Percentiles rank a stretch among this genome's conserved stretches.
Evolutionary conservation across 768 basidiomycete genomes (phyloP).

Genomic region (Trametes elegans): DNA sequence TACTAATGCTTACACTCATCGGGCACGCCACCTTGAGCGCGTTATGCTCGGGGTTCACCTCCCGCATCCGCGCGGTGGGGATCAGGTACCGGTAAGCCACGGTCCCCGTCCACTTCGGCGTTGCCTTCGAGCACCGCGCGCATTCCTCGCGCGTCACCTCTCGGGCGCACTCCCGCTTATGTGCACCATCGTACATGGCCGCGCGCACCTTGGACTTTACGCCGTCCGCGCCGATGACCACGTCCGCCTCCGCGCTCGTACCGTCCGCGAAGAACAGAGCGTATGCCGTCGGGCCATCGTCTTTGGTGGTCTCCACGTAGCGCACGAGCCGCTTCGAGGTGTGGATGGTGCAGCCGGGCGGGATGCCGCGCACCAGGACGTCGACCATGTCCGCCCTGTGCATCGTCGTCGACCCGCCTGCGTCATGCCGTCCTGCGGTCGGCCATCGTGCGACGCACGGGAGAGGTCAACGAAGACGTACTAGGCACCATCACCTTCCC

Average conservation of each 20-base stretch:
- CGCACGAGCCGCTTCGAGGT: slow-evolving; percentile 23
- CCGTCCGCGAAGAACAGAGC: slow-evolving; percentile 25
- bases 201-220: slow-evolving; percentile 27
- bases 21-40: slow-evolving; percentile 11
- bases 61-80: slow-evolving; percentile 21
- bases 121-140: slow-evolving; percentile 11
- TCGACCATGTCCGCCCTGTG: slow-evolving; percentile 29
- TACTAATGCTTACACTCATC: slow-evolving; percentile 4
- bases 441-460: not conserved
- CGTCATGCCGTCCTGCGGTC: too few species aligned
- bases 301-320: slow-evolving; percentile 14
- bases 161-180: slow-evolving; percentile 9
- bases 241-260: slow-evolving; percentile 22
- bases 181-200: slow-evolving; percentile 21
- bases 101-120: slow-evolving; percentile 29
- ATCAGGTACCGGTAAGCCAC: slow-evolving; percentile 28
- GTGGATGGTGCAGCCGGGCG: slow-evolving; percentile 19
- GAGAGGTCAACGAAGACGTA: slow-evolving; percentile 7
- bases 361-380: slow-evolving; percentile 22
- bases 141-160: slow-evolving; percentile 3
- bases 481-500: slow-evolving; percentile 24
- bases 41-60: slow-evolving; percentile 18
- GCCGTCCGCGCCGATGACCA: slow-evolving; percentile 30
- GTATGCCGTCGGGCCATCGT: not conserved
- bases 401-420: slow-evolving; percentile 27